A percentile compares a stretch with the other conserved stretches of the same genome.
Evolutionary conservation across 2,329 filamentous ascomycete species (phyloP).

Genomic region (Huntiella abstrusa): DNA sequence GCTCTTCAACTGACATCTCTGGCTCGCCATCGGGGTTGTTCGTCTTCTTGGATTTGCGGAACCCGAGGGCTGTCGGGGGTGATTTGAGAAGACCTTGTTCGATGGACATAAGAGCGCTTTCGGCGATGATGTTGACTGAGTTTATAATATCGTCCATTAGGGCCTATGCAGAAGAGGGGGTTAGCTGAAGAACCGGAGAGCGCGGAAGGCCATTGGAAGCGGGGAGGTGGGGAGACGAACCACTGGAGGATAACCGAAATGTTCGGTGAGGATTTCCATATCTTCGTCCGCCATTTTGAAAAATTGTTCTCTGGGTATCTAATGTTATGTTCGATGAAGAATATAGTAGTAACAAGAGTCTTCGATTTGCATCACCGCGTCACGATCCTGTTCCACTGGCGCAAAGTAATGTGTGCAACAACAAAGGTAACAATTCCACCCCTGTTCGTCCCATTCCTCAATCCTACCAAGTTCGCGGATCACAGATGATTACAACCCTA

Average conservation of each 20-base stretch:
- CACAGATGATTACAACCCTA: too few relatives aligned
- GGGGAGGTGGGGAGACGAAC: neutral
- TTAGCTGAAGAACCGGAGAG: neutral
- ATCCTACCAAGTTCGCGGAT: too few relatives aligned
- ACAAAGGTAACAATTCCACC: too few relatives aligned
- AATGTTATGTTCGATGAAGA: neutral
- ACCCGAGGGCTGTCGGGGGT: slow-evolving; percentile 63
- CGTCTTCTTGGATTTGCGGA: slow-evolving; percentile 29
- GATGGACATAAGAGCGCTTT: slow-evolving; percentile 72
- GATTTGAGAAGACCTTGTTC: slow-evolving; percentile 63
- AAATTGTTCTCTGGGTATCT: neutral
- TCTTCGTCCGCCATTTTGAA: slow-evolving; percentile 20
- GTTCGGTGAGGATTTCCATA: slow-evolving; percentile 69
- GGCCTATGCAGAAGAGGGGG: slow-evolving; percentile 32
- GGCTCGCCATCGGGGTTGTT: slow-evolving; percentile 13
- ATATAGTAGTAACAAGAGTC: neutral
- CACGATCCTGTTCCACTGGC: too few relatives aligned
- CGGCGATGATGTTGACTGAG: slow-evolving; percentile 81
- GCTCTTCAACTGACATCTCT: slow-evolving; percentile 18
- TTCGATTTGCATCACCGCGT: neutral
- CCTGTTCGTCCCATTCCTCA: too few relatives aligned
- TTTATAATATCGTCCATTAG: slow-evolving; percentile 98
- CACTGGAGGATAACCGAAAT: slow-evolving; percentile 84
- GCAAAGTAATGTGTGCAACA: too few relatives aligned
- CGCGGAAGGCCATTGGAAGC: slow-evolving; percentile 1